Evolutionary conservation across 345 rosid genomes (phyloP), one percentile per base, ranked within the genome.

Genomic region (Trapa incisa): DNA sequence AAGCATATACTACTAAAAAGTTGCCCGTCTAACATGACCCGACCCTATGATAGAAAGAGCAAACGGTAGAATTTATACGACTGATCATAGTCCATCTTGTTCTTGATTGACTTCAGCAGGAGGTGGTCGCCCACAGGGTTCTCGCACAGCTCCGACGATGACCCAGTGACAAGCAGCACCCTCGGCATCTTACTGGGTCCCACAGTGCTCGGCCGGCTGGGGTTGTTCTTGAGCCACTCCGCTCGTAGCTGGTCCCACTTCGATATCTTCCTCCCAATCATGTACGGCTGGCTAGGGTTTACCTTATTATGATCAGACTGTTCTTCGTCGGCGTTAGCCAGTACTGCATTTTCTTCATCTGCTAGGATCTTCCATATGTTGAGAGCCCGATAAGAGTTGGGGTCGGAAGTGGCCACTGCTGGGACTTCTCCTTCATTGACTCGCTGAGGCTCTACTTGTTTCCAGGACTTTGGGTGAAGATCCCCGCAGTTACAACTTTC

Each of bases 71-170:
- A 22, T 22, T 22, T 22, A 22, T 22, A 22, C 29, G 29, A 22
- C 29, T 22, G 29, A 22, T 22, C 29, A 22, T 84, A 66, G 33
- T 72, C 70, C 13, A 72, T 67, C 66, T 38, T 66, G 37, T 60
- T 72, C 38, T 72, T 72, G 10, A 66, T 65, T 16, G 70, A 60
- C 38, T 60, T 66, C 65, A 72, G 67, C 7, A 72, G 45, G 57
- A 65, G 50, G 38, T 72, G 70, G 48, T 66, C 74, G 11, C 66
- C 66, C 33, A 66, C 9, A 3, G 70, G 74, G 60, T 39, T 72
- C 66, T 72, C 61, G 14, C 70, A 67, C 42, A 47, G 70, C 12
- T 47, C 47, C 5, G 70, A 38, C 14, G 70, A 42, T 2, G 70
- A 67, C 12, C 70, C 48, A 0, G 63, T 67, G 45, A 53, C 70